These are phyloP conservation scores for Saturnispora ahearnii DNA, from an alignment of 805 yeast species.

Conservation along the genomic window DNA sequence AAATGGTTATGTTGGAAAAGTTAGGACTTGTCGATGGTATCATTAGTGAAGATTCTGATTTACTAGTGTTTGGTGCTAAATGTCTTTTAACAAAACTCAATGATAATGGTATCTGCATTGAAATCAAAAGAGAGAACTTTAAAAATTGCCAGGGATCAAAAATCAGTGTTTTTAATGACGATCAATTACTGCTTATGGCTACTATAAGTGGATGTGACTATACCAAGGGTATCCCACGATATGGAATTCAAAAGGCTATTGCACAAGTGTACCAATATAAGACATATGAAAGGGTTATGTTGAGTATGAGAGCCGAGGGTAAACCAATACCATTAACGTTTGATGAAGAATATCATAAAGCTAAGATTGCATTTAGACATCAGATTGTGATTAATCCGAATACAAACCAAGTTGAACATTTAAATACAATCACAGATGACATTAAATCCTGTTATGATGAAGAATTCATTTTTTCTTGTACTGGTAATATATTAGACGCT, in stretches of 20 bases:
- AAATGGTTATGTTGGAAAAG: constrained; percentile 82
- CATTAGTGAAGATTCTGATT: constrained; percentile 89
- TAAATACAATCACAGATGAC: constrained; percentile 46
- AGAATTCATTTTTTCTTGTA: constrained; percentile 29
- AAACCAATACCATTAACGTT: constrained; percentile 52
- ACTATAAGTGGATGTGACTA: constrained; percentile 96
- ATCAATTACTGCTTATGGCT: constrained; percentile 67
- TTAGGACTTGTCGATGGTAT: constrained; percentile 72
- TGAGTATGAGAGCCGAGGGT: constrained; percentile 52
- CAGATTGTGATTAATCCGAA: constrained; percentile 81
- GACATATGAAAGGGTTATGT: constrained; percentile 46
- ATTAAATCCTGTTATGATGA: constrained; percentile 20
- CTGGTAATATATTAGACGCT: constrained; percentile 37
- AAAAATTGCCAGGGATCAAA: constrained; percentile 25
- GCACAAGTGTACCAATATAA: constrained; percentile 42
- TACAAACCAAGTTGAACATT: constrained; percentile 38
- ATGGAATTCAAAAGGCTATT: constrained; percentile 76
- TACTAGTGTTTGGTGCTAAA: constrained; percentile 78
- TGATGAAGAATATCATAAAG: constrained; percentile 50
- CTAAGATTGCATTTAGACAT: constrained; percentile 70
- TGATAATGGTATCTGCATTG: constrained; percentile 59
- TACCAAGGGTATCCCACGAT: constrained; percentile 72
- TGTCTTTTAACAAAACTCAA: constrained; percentile 73
- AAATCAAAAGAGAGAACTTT: constrained; percentile 53
- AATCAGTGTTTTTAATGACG: constrained; percentile 40